Percentiles rank a stretch among this genome's conserved stretches.
phyloP scores from a whole-genome alignment of 1,284 basidiomycete species.

The Boletus holoroseus region DNA sequence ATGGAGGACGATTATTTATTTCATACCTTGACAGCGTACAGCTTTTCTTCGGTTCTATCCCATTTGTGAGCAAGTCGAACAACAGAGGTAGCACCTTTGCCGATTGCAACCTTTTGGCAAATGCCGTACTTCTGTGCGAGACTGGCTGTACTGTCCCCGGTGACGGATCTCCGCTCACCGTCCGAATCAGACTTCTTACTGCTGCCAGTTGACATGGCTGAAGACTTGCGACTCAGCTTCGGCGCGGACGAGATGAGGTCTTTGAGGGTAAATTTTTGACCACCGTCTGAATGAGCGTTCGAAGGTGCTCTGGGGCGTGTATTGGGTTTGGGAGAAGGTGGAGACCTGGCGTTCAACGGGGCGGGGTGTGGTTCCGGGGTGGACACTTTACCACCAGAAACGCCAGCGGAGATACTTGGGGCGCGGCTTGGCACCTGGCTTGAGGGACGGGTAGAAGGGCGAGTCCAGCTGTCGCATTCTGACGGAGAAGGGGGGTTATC shows the following conservation, averaged over 20 bases:
- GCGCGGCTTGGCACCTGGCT: slow-evolving; percentile 53
- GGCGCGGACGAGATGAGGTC: slow-evolving; percentile 65
- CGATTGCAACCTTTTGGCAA: slow-evolving; percentile 95
- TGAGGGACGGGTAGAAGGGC: slow-evolving; percentile 56
- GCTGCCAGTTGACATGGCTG: slow-evolving; percentile 61
- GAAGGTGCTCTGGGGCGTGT: slow-evolving; percentile 39
- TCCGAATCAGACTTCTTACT: slow-evolving; percentile 67
- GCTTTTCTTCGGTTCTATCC: slow-evolving; percentile 93
- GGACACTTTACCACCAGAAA: slow-evolving; percentile 43
- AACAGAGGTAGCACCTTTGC: slow-evolving; percentile 95
- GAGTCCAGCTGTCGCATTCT: slow-evolving; percentile 57
- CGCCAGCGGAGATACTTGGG: slow-evolving; percentile 47
- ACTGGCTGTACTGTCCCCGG: slow-evolving; percentile 58
- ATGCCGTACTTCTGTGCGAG: slow-evolving; percentile 93
- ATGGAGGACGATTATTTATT: not conserved
- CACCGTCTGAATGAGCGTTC: slow-evolving; percentile 51
- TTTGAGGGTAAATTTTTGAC: slow-evolving; percentile 78
- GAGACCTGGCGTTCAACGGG: slow-evolving; percentile 28
- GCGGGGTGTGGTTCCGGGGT: slow-evolving; percentile 15
- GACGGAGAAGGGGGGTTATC: slow-evolving; percentile 52
- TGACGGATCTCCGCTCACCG: slow-evolving; percentile 52
- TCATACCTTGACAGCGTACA: slow-evolving; percentile 96
- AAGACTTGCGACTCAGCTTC: slow-evolving; percentile 68
- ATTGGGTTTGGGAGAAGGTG: slow-evolving; percentile 29
- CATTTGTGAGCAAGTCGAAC: slow-evolving; percentile 97